Evolutionary conservation across 768 basidiomycete genomes (phyloP).

Genomic region (Auricularia auricula-judae): DNA sequence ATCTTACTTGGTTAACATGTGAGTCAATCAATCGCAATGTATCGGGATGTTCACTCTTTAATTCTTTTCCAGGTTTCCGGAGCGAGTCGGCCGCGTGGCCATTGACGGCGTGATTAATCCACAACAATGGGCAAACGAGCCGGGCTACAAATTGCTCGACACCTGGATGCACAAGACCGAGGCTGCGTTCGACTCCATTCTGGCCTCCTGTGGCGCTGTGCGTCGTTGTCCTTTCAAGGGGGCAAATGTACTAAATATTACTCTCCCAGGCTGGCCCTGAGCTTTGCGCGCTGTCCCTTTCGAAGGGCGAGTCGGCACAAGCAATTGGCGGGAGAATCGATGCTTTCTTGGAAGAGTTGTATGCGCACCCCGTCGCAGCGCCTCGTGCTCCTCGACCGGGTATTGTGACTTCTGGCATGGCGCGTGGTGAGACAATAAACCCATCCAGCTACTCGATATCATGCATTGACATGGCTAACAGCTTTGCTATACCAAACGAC

Average conservation of each 20-base stretch:
- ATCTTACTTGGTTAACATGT: slow-evolving; percentile 12
- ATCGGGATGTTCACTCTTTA: background rate
- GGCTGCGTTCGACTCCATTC: slow-evolving; percentile 6
- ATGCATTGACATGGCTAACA: background rate
- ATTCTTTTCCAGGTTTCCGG: slow-evolving; percentile 7
- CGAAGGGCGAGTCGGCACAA: background rate
- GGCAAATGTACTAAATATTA: background rate
- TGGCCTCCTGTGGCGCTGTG: slow-evolving; percentile 7
- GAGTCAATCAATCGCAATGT: background rate
- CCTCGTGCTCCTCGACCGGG: background rate
- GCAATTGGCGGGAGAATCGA: slow-evolving; percentile 6
- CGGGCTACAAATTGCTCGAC: slow-evolving; percentile 2
- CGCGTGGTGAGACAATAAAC: background rate
- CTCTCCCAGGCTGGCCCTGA: slow-evolving; percentile 1
- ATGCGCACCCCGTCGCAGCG: slow-evolving; percentile 4
- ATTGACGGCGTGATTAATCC: slow-evolving; percentile 10
- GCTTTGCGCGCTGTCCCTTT: slow-evolving; percentile 4
- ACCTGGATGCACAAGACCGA: slow-evolving; percentile 6
- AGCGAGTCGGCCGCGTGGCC: slow-evolving; percentile 9
- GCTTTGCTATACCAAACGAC: slow-evolving; percentile 6
- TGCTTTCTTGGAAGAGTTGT: slow-evolving; percentile 6
- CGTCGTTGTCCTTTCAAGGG: background rate
- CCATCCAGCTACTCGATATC: too few relatives aligned
- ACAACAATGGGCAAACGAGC: slow-evolving; percentile 5
- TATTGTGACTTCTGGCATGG: slow-evolving; percentile 4